These are phyloP conservation scores for Ganoderma sp. DNA, from an alignment of 1,284 basidiomycete genomes.

Conservation along the genomic window DNA sequence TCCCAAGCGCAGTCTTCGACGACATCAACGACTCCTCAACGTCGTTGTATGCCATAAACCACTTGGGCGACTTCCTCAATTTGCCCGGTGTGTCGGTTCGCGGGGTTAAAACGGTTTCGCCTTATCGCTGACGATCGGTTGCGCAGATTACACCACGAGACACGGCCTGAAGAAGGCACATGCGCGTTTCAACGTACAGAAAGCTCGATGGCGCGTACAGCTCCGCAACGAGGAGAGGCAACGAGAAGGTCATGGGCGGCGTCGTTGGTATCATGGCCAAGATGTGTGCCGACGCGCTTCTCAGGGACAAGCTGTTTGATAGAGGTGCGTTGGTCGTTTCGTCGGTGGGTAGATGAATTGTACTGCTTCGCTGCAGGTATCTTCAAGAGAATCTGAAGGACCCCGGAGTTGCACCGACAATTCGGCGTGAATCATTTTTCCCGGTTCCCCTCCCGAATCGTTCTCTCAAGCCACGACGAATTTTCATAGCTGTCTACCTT, in stretches of 20 bases:
- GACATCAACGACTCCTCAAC: constrained; percentile 10
- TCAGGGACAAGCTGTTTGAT: constrained; percentile 59
- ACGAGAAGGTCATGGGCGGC: constrained; percentile 34
- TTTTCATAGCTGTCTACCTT: too few relatives aligned
- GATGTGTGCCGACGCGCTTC: constrained; percentile 61
- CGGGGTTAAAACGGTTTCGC: not conserved
- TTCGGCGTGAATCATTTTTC: too few relatives aligned
- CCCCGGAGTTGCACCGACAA: too few relatives aligned
- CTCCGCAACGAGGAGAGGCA: constrained; percentile 17
- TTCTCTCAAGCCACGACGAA: too few relatives aligned
- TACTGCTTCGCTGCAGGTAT: too few relatives aligned
- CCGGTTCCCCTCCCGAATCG: too few relatives aligned
- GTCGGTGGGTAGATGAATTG: too few relatives aligned
- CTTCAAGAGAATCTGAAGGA: too few relatives aligned
- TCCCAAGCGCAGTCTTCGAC: constrained; percentile 6
- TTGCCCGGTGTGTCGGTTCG: constrained; percentile 51
- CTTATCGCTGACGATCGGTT: not conserved
- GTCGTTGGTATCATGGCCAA: constrained; percentile 65
- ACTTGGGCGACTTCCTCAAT: constrained; percentile 48
- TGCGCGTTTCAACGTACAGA: constrained; percentile 54
- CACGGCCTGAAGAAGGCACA: constrained; percentile 65
- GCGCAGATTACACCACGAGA: constrained; percentile 56
- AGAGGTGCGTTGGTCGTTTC: constrained; percentile 46
- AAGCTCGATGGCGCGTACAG: constrained; percentile 47
- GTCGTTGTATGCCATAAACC: constrained; percentile 39